phyloP scores from a whole-genome alignment of 352 stramenopile species.

The Phytopythium boreale region DNA sequence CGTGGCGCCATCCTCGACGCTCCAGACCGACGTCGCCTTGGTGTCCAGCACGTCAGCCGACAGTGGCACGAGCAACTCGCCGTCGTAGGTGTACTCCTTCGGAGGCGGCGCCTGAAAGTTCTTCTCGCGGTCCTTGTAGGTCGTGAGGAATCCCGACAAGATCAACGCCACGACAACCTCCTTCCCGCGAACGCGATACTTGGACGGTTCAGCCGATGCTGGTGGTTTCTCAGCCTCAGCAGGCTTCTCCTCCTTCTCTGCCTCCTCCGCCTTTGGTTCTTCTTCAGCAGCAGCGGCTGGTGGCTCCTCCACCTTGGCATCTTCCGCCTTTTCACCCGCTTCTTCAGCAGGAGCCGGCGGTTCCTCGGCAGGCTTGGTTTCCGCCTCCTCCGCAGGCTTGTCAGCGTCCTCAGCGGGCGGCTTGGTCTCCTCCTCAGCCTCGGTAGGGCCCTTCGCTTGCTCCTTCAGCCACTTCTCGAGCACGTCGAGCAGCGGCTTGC shows the following conservation, averaged over 20 bases:
- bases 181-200: conserved; percentile 30
- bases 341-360: background rate
- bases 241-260: conserved; percentile 19
- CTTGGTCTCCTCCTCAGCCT: conserved; percentile 1
- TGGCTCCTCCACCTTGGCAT: conserved; percentile 4
- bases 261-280: conserved; percentile 18
- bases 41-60: conserved; percentile 28
- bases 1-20: conserved; percentile 28
- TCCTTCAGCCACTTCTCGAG: conserved; percentile 41
- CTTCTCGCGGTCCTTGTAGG: conserved; percentile 47
- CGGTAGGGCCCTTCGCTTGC: conserved; percentile 10
- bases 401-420: conserved; percentile 1
- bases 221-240: background rate
- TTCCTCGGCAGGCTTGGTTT: conserved; percentile 12
- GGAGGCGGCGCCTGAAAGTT: conserved; percentile 28
- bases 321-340: conserved; percentile 2
- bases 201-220: conserved; percentile 8
- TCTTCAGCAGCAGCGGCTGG: conserved; percentile 7
- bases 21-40: conserved; percentile 33
- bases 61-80: conserved; percentile 43
- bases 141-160: conserved; percentile 30
- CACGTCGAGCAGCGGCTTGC: conserved; percentile 43
- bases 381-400: conserved; percentile 10
- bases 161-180: conserved; percentile 37
- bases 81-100: conserved; percentile 43